A percentile compares a stretch with the other conserved stretches of the same genome.
Evolutionary conservation across 1,284 basidiomycete genomes (phyloP).

Genomic region (Bondarzewia mesenterica): DNA sequence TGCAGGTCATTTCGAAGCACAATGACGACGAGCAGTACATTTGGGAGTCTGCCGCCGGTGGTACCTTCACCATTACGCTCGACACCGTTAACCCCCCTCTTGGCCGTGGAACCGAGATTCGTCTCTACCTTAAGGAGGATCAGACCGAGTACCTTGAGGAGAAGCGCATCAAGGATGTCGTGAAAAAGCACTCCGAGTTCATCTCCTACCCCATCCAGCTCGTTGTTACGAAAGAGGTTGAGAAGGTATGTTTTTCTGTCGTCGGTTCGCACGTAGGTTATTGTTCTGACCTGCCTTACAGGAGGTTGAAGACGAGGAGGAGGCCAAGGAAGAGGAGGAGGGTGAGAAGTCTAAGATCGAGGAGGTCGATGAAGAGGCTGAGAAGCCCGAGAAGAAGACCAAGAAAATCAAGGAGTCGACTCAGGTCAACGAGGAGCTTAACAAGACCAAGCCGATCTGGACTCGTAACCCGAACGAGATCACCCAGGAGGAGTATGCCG

Average conservation of each 20-base stretch:
- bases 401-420: slow-evolving; percentile 95
- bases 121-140: slow-evolving; percentile 97
- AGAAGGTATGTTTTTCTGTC: slow-evolving; percentile 58
- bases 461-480: slow-evolving; percentile 97
- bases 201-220: slow-evolving; percentile 99
- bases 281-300: slow-evolving; percentile 20
- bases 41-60: slow-evolving; percentile 99
- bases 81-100: slow-evolving; percentile 88
- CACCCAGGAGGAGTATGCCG: slow-evolving; percentile 84
- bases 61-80: slow-evolving; percentile 97
- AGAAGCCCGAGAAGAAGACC: slow-evolving; percentile 91
- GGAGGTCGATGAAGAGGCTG: slow-evolving; percentile 78
- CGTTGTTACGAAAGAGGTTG: slow-evolving; percentile 97
- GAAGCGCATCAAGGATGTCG: slow-evolving; percentile 98
- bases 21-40: slow-evolving; percentile 99
- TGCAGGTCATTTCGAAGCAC: slow-evolving; percentile 99
- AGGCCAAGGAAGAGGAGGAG: slow-evolving; percentile 61
- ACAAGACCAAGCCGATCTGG: slow-evolving; percentile 99
- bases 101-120: slow-evolving; percentile 93
- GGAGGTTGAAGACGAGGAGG: slow-evolving; percentile 77
- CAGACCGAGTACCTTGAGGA: slow-evolving; percentile 99
- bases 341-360: slow-evolving; percentile 67
- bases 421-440: slow-evolving; percentile 94
- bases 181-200: slow-evolving; percentile 99
- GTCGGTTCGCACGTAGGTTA: not conserved